Conservation (phyloP, 257 asterid species). For the Capsicum rhomboideum region DNA sequence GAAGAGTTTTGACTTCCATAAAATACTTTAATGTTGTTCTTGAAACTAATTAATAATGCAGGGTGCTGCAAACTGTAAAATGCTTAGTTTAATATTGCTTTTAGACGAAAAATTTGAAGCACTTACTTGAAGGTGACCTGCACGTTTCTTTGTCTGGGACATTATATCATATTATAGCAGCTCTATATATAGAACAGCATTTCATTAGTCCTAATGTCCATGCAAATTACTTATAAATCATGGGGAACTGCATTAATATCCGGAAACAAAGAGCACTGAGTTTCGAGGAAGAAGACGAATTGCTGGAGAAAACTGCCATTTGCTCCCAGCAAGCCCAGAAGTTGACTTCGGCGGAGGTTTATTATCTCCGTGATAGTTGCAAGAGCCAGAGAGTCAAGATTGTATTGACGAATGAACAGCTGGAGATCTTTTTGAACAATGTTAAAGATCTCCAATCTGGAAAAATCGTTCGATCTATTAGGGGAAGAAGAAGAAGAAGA, state of each 20-base stretch:
- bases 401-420: conserved; percentile 40
- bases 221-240: background rate
- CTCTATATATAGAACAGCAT: background rate
- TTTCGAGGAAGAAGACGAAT: conserved; percentile 3
- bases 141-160: conserved; percentile 6
- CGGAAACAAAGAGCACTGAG: background rate
- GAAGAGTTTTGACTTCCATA: background rate
- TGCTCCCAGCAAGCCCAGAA: background rate
- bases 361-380: conserved; percentile 4
- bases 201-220: background rate
- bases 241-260: conserved; percentile 20
- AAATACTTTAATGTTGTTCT: background rate
- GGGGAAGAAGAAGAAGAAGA: background rate
- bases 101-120: background rate
- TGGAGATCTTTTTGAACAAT: conserved; percentile 29
- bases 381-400: conserved; percentile 37
- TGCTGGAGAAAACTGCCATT: background rate
- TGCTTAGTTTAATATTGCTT: background rate
- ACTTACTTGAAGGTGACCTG: background rate
- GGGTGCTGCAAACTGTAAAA: background rate
- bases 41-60: background rate
- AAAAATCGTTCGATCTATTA: conserved; percentile 5
- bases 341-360: background rate
- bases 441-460: conserved; percentile 24
- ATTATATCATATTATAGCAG: background rate